Percentiles rank a stretch among this genome's conserved stretches.
These are phyloP conservation scores for Lactifluus hygrophoroides DNA, from an alignment of 768 basidiomycete genomes.

Conservation along the genomic window DNA sequence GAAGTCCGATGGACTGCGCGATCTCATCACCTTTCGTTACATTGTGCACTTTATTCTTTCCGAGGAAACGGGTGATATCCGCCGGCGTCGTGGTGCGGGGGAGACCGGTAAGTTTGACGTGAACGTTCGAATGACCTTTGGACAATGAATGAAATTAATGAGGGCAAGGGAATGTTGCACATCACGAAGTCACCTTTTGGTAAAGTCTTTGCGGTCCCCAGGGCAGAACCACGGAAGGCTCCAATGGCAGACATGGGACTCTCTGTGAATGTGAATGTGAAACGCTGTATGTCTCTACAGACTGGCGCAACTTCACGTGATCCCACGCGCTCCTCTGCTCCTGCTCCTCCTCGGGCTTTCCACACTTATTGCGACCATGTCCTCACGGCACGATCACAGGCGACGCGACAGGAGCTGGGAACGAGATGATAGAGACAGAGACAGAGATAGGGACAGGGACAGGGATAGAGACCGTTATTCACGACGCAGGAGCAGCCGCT, in stretches of 20 bases:
- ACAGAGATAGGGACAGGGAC: constrained; percentile 18
- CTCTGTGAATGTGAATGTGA: background rate
- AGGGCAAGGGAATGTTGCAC: background rate
- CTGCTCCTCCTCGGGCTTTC: background rate
- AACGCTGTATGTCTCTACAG: too few species aligned
- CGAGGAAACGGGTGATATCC: constrained; percentile 17
- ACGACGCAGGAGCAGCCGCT: constrained; percentile 21
- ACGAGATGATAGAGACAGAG: constrained; percentile 22
- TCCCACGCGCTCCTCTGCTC: background rate
- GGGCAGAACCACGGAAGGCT: background rate
- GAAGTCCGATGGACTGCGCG: background rate
- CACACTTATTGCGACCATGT: constrained; percentile 21
- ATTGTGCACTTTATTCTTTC: constrained; percentile 10
- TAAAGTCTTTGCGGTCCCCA: background rate
- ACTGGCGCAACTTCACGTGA: constrained; percentile 4
- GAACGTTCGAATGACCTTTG: constrained; percentile 8
- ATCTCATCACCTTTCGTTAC: constrained; percentile 8
- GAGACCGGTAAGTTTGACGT: constrained; percentile 13
- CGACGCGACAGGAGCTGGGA: constrained; percentile 27
- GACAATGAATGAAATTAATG: background rate
- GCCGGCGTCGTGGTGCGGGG: constrained; percentile 15
- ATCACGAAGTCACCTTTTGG: background rate
- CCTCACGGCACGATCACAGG: constrained; percentile 27
- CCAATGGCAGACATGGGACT: constrained; percentile 4
- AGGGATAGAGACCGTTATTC: constrained; percentile 17